Conservation (phyloP, 2,329 filamentous ascomycete genomes). For the Chaetoscypha palmicola region DNA sequence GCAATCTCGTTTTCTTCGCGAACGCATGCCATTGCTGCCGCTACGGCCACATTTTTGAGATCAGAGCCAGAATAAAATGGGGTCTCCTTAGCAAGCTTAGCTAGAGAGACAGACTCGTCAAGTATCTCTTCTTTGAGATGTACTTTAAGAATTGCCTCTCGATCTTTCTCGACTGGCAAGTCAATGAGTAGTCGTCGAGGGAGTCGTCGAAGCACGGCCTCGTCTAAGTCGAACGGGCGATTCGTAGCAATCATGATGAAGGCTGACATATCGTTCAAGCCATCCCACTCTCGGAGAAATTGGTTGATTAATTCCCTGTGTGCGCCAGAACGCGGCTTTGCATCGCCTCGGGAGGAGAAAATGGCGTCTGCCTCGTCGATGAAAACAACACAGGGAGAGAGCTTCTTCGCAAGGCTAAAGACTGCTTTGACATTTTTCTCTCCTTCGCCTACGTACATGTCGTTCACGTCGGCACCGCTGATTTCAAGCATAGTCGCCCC, state of each 20-base stretch:
- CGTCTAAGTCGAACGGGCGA: constrained; percentile 88
- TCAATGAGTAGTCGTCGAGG: constrained; percentile 69
- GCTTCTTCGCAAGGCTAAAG: constrained; percentile 84
- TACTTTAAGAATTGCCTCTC: constrained; percentile 62
- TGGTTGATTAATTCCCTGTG: constrained; percentile 93
- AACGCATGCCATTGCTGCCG: constrained; percentile 71
- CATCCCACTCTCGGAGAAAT: constrained; percentile 95
- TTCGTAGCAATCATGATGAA: constrained; percentile 99
- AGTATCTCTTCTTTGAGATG: constrained; percentile 63
- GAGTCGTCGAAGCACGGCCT: constrained; percentile 71
- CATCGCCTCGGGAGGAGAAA: constrained; percentile 67
- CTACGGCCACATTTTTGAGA: constrained; percentile 74
- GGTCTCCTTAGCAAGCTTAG: constrained; percentile 57
- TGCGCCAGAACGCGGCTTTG: constrained; percentile 50
- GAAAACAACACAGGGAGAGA: constrained; percentile 89
- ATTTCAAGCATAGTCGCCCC: constrained; percentile 76
- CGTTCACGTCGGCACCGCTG: constrained; percentile 83
- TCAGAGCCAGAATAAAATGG: constrained; percentile 77
- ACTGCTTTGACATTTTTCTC: constrained; percentile 94
- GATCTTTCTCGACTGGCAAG: constrained; percentile 58
- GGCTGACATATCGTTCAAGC: constrained; percentile 70
- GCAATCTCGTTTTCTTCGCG: constrained; percentile 58
- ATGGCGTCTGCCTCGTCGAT: constrained; percentile 95
- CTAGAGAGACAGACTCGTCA: constrained; percentile 53
- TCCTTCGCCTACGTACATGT: constrained; percentile 92